A percentile compares a stretch with the other conserved stretches of the same genome.
Conservation (phyloP, 768 basidiomycete species). For the Lactarius vividus region DNA sequence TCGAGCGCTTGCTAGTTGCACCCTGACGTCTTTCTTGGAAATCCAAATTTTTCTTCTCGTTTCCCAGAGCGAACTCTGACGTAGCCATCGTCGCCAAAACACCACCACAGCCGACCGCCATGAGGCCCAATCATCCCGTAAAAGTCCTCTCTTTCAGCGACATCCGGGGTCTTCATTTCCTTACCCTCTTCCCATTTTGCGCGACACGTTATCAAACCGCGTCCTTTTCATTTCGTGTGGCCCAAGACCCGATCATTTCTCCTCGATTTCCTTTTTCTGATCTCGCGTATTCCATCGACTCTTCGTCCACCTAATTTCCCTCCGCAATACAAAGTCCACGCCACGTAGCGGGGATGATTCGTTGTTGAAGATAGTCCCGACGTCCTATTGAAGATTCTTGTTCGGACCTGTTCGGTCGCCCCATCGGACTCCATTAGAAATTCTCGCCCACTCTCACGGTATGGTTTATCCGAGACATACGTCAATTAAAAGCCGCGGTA, state of each 20-base stretch:
- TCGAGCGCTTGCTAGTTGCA: slow-evolving; percentile 9
- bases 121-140: slow-evolving; percentile 20
- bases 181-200: neutral
- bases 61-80: slow-evolving; percentile 21
- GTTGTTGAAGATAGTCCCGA: neutral
- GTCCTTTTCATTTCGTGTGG: slow-evolving; percentile 1
- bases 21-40: slow-evolving; percentile 8
- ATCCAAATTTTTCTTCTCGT: neutral
- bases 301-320: slow-evolving; percentile 8
- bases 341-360: neutral
- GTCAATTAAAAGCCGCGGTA: neutral
- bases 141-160: neutral
- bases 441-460: neutral
- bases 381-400: slow-evolving; percentile 1
- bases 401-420: slow-evolving; percentile 3
- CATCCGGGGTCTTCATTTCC: slow-evolving; percentile 22
- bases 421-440: neutral
- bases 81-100: slow-evolving; percentile 18
- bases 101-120: slow-evolving; percentile 8
- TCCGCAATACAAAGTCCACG: neutral
- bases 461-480: slow-evolving; percentile 9
- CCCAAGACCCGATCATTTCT: neutral
- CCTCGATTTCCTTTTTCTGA: slow-evolving; percentile 7
- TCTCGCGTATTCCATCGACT: neutral
- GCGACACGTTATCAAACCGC: slow-evolving; percentile 13